Percentiles rank a stretch among this genome's conserved stretches.
These are phyloP conservation scores for Artomyces pyxidatus DNA, from an alignment of 768 basidiomycete genomes.

Conservation along the genomic window DNA sequence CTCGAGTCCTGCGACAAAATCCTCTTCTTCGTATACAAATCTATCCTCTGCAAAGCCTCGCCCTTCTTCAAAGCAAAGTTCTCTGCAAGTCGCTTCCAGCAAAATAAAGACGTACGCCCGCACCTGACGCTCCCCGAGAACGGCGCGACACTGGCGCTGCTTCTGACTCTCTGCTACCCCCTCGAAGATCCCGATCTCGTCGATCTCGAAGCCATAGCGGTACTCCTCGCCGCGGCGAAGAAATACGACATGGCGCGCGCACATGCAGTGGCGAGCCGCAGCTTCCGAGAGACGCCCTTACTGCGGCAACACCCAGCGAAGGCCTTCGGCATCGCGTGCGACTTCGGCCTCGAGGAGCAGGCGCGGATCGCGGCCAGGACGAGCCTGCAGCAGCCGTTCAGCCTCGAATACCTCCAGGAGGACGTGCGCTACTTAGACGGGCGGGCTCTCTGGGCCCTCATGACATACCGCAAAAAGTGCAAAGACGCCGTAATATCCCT, in stretches of 20 bases:
- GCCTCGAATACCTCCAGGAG: not conserved
- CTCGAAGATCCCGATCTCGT: not conserved
- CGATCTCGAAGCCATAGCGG: not conserved
- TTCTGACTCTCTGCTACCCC: not conserved
- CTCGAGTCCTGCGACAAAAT: slow-evolving; percentile 11
- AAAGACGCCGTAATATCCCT: not conserved
- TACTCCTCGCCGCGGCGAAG: not conserved
- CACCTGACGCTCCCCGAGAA: not conserved
- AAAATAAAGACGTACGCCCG: not conserved
- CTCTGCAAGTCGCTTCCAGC: not conserved
- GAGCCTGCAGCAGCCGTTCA: not conserved
- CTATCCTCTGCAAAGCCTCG: slow-evolving; percentile 12
- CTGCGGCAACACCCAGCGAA: not conserved
- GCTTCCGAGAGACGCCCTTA: not conserved
- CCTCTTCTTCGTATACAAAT: slow-evolving; percentile 11
- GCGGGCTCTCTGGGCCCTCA: not conserved
- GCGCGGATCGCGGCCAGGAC: not conserved
- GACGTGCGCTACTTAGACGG: not conserved
- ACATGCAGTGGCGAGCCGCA: not conserved
- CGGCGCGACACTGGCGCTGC: not conserved
- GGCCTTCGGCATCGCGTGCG: not conserved
- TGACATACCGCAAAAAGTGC: not conserved
- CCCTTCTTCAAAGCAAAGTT: slow-evolving; percentile 2
- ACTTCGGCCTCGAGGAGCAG: not conserved
- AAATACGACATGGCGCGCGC: not conserved